phyloP scores from a whole-genome alignment of 768 basidiomycete genomes.

The Russula vinacea region DNA sequence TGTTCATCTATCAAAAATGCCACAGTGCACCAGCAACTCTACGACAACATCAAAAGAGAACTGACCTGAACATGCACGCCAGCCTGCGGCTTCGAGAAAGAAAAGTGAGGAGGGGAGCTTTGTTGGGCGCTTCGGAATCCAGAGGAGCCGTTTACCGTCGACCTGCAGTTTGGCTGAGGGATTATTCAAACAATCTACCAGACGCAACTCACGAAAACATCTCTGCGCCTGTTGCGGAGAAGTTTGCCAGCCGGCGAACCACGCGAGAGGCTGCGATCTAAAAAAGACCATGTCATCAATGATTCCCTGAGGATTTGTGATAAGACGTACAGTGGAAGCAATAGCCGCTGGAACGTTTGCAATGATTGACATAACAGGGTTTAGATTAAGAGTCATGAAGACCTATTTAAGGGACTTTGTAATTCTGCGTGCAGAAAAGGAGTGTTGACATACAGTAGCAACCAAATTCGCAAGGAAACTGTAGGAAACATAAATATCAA shows the following conservation, averaged over 20 bases:
- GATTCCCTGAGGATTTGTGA: not conserved
- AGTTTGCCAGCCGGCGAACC: slow-evolving; percentile 58
- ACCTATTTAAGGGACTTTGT: slow-evolving; percentile 41
- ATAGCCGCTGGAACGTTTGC: slow-evolving; percentile 62
- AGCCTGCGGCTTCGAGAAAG: slow-evolving; percentile 29
- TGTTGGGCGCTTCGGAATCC: slow-evolving; percentile 28
- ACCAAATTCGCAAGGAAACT: slow-evolving; percentile 44
- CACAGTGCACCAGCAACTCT: not conserved
- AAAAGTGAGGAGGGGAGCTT: slow-evolving; percentile 17
- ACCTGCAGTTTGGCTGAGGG: slow-evolving; percentile 26
- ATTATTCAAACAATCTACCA: slow-evolving; percentile 22
- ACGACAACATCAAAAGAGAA: not conserved
- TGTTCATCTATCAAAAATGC: slow-evolving; percentile 13
- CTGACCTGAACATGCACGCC: slow-evolving; percentile 40
- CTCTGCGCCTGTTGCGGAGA: slow-evolving; percentile 35
- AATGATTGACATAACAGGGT: slow-evolving; percentile 62
- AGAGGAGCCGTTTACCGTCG: slow-evolving; percentile 27
- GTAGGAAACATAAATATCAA: not conserved
- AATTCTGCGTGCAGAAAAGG: not conserved
- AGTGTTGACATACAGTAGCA: slow-evolving; percentile 36
- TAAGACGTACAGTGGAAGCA: slow-evolving; percentile 10
- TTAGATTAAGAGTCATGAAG: slow-evolving; percentile 65
- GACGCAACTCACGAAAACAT: slow-evolving; percentile 32
- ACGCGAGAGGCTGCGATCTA: slow-evolving; percentile 60
- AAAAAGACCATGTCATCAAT: not conserved